These are phyloP conservation scores for Chloris gayana DNA, from an alignment of 176 grass and related monocot species.

Conservation along the genomic window DNA sequence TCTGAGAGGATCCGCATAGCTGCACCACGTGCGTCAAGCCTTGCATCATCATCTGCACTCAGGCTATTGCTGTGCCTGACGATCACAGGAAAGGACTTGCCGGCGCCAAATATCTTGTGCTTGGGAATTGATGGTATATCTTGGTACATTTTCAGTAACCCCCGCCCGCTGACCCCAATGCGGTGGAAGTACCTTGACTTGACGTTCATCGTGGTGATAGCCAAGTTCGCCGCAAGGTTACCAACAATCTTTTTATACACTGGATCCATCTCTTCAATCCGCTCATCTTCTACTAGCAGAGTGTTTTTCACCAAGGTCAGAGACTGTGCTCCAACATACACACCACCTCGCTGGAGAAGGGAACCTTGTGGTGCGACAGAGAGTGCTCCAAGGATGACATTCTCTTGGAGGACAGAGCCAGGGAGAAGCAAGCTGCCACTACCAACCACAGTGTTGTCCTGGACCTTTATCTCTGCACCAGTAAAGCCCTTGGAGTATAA, in stretches of 20 bases:
- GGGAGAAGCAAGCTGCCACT: conserved; percentile 67
- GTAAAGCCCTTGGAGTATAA: conserved; percentile 59
- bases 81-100: conserved; percentile 57
- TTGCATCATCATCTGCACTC: conserved; percentile 75
- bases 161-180: conserved; percentile 58
- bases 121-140: conserved; percentile 49
- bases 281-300: conserved; percentile 50
- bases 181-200: conserved; percentile 80
- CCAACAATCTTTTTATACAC: conserved; percentile 67
- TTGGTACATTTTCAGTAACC: conserved; percentile 54
- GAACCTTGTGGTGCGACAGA: conserved; percentile 60
- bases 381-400: conserved; percentile 74
- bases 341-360: conserved; percentile 56
- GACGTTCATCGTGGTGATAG: conserved; percentile 77
- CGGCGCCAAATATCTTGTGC: conserved; percentile 62
- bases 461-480: conserved; percentile 47
- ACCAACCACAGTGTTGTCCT: conserved; percentile 61
- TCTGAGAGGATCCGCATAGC: conserved; percentile 62
- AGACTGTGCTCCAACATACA: conserved; percentile 55
- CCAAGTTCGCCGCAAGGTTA: conserved; percentile 69
- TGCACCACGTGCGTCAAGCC: conserved; percentile 63
- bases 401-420: conserved; percentile 60
- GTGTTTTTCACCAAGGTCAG: conserved; percentile 67
- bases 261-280: conserved; percentile 68
- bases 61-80: conserved; percentile 80